Conservation (phyloP, 2,329 filamentous ascomycete species). For the Escovopsis sp. region DNA sequence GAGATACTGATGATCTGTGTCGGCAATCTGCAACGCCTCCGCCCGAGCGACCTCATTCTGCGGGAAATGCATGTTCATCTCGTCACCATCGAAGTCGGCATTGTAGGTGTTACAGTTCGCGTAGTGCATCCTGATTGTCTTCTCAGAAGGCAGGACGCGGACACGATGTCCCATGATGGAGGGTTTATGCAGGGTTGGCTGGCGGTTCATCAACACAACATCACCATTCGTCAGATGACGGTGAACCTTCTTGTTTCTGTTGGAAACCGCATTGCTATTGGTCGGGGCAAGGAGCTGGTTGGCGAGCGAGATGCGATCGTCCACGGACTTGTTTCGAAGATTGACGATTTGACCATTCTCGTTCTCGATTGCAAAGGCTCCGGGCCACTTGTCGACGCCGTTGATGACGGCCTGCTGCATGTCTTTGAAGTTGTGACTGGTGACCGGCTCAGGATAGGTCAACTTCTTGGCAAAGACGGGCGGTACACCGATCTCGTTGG, state of each 20-base stretch:
- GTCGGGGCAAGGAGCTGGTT: constrained; percentile 86
- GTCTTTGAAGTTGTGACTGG: constrained; percentile 91
- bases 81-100: constrained; percentile 96
- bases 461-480: constrained; percentile 95
- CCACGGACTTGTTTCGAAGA: constrained; percentile 70
- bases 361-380: constrained; percentile 86
- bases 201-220: constrained; percentile 96
- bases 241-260: constrained; percentile 89
- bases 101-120: constrained; percentile 99
- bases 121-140: constrained; percentile 98
- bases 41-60: constrained; percentile 91
- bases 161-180: constrained; percentile 98
- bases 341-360: constrained; percentile 87
- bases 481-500: constrained; percentile 95
- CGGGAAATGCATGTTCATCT: constrained; percentile 99
- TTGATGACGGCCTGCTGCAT: constrained; percentile 95
- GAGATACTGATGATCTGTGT: constrained; percentile 94
- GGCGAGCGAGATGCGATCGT: constrained; percentile 77
- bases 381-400: constrained; percentile 84
- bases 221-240: constrained; percentile 93
- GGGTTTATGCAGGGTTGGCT: constrained; percentile 93
- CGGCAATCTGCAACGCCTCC: constrained; percentile 83
- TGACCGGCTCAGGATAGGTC: constrained; percentile 94
- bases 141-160: constrained; percentile 81
- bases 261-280: constrained; percentile 55